These are phyloP conservation scores for Takashimella tepidaria DNA, from an alignment of 1,284 basidiomycete genomes.

Conservation along the genomic window DNA sequence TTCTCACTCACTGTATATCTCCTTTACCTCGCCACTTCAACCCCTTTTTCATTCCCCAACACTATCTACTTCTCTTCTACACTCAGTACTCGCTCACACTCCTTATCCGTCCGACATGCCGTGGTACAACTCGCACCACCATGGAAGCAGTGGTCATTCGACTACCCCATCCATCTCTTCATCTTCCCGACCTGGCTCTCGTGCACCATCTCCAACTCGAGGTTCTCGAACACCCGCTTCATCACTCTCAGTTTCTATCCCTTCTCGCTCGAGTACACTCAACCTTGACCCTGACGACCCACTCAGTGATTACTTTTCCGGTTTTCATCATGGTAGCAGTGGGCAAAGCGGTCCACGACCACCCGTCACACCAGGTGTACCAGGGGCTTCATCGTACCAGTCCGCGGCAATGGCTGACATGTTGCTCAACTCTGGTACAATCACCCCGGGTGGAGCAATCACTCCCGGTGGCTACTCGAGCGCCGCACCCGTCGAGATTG, in stretches of 20 bases:
- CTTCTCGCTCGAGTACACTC: slow-evolving; percentile 3
- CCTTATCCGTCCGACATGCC: not conserved
- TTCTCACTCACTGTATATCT: not conserved
- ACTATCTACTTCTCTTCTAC: not conserved
- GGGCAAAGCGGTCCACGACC: too few relatives aligned
- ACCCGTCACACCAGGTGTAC: not conserved
- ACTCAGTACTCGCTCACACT: not conserved
- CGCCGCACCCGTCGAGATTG: slow-evolving; percentile 59
- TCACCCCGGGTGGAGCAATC: slow-evolving; percentile 10
- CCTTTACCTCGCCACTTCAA: not conserved
- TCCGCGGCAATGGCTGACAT: not conserved
- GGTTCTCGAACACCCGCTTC: slow-evolving; percentile 7
- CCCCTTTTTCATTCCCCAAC: not conserved
- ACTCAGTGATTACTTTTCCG: slow-evolving; percentile 20
- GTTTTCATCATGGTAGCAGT: not conserved
- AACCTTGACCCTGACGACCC: slow-evolving; percentile 15
- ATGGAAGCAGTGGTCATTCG: not conserved
- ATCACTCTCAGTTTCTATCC: slow-evolving; percentile 1
- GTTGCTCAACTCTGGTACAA: not conserved
- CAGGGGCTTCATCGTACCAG: not conserved
- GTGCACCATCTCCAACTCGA: slow-evolving; percentile 26
- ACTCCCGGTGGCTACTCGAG: slow-evolving; percentile 25
- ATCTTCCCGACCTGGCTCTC: slow-evolving; percentile 13
- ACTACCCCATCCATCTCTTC: slow-evolving; percentile 17
- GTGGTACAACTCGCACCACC: not conserved